Evolutionary conservation across 768 basidiomycete genomes (phyloP).

Genomic region (Saitozyma podzolica): DNA sequence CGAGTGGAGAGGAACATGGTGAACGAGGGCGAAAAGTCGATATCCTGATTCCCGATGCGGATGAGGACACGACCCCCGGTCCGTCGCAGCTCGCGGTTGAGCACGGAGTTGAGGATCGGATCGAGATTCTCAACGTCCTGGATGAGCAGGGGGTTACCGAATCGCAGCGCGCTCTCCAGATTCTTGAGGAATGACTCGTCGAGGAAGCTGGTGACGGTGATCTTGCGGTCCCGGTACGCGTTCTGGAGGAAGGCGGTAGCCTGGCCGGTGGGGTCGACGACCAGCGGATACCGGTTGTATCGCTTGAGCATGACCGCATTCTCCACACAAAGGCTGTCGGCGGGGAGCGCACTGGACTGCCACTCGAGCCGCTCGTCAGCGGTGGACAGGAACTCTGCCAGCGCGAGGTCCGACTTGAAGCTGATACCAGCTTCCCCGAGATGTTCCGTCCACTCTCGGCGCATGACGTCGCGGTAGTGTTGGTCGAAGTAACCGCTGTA

Average conservation of each 20-base stretch:
- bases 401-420: constrained; percentile 86
- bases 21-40: constrained; percentile 99
- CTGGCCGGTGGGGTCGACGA: constrained; percentile 97
- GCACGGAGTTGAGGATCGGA: constrained; percentile 92
- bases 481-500: constrained; percentile 99
- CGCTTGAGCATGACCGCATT: constrained; percentile 99
- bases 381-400: constrained; percentile 93
- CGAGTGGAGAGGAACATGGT: constrained; percentile 98
- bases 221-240: constrained; percentile 93
- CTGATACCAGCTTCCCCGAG: constrained; percentile 84
- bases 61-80: constrained; percentile 97
- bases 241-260: constrained; percentile 91
- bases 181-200: constrained; percentile 99
- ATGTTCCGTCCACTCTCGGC: constrained; percentile 71
- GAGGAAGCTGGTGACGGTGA: constrained; percentile 96
- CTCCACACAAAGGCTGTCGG: constrained; percentile 92
- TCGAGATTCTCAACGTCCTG: constrained; percentile 98
- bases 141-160: constrained; percentile 94
- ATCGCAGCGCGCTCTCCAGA: constrained; percentile 95
- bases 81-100: constrained; percentile 92
- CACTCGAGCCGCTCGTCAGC: constrained; percentile 93
- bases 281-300: constrained; percentile 94
- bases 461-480: constrained; percentile 81
- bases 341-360: constrained; percentile 94
- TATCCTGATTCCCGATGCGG: constrained; percentile 93